phyloP scores from a whole-genome alignment of 192 early-diverging fungal genomes.

The Podila horticola region DNA sequence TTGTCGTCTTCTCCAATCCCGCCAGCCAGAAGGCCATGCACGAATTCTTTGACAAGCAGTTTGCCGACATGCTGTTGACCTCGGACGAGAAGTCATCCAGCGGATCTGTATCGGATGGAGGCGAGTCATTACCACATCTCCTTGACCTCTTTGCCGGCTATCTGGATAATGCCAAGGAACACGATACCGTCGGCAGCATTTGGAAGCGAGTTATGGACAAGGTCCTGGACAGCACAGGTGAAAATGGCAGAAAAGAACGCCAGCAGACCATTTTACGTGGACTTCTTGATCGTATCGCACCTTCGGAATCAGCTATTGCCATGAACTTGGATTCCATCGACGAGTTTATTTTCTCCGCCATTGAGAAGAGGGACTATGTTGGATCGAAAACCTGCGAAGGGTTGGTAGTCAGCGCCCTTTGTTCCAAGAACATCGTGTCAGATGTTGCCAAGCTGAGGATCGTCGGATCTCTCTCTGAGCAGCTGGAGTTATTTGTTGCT shows the following conservation, averaged over 20 bases:
- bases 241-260: constrained; percentile 1
- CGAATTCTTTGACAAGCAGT: constrained; percentile 40
- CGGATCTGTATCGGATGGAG: neutral
- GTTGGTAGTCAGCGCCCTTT: constrained; percentile 7
- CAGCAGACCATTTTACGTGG: constrained; percentile 25
- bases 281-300: constrained; percentile 19
- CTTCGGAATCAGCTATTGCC: constrained; percentile 2
- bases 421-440: constrained; percentile 7
- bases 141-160: constrained; percentile 45
- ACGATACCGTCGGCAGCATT: constrained; percentile 6
- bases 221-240: constrained; percentile 27
- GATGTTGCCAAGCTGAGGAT: constrained; percentile 21
- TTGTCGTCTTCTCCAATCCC: constrained; percentile 45
- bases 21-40: constrained; percentile 41
- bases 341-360: constrained; percentile 19
- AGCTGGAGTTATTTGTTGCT: constrained; percentile 20
- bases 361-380: constrained; percentile 21
- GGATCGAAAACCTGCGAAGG: constrained; percentile 9
- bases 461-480: constrained; percentile 33
- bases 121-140: constrained; percentile 36
- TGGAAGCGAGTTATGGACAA: constrained; percentile 46
- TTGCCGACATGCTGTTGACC: constrained; percentile 42
- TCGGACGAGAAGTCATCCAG: constrained; percentile 21
- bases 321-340: constrained; percentile 24
- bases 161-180: constrained; percentile 34